phyloP scores from a whole-genome alignment of 1,139 yeast species.

The Lodderomyces metapsilosis region DNA sequence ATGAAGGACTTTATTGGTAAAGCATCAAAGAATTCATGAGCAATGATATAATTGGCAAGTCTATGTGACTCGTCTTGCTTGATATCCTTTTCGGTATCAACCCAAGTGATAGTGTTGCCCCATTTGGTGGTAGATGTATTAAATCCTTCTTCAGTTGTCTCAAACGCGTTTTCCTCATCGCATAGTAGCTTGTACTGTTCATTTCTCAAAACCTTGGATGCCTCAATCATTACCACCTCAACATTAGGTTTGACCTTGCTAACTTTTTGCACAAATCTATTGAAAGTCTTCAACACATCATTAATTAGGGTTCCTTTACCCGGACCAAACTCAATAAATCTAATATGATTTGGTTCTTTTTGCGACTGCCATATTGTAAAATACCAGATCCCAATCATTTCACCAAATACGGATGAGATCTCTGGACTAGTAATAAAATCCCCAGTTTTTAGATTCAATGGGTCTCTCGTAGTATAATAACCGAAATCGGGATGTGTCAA shows the following conservation, averaged over 20 bases:
- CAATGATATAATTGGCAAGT: slow-evolving; percentile 62
- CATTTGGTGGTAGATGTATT: slow-evolving; percentile 46
- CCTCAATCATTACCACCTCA: slow-evolving; percentile 65
- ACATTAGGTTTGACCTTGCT: slow-evolving; percentile 20
- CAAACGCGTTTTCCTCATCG: slow-evolving; percentile 21
- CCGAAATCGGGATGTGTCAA: slow-evolving; percentile 77
- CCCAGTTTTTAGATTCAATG: slow-evolving; percentile 60
- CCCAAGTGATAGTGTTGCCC: slow-evolving; percentile 63
- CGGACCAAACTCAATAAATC: slow-evolving; percentile 85
- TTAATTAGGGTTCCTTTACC: slow-evolving; percentile 80
- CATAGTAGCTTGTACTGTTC: slow-evolving; percentile 58
- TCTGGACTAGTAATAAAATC: slow-evolving; percentile 88
- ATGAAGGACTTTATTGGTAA: slow-evolving; percentile 74
- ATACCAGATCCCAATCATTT: slow-evolving; percentile 77
- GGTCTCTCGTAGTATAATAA: slow-evolving; percentile 76
- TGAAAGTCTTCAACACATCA: slow-evolving; percentile 55
- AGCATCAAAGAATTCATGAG: slow-evolving; percentile 89
- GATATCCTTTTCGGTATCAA: slow-evolving; percentile 64
- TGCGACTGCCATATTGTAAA: slow-evolving; percentile 62
- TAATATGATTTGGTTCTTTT: slow-evolving; percentile 44
- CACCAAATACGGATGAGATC: slow-evolving; percentile 86
- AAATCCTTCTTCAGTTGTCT: slow-evolving; percentile 30
- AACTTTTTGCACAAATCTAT: slow-evolving; percentile 35
- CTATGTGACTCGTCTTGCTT: slow-evolving; percentile 26
- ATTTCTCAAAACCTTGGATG: slow-evolving; percentile 61